Percentiles rank a stretch among this genome's conserved stretches.
These are phyloP conservation scores for Talaromyces pinophilus DNA, from an alignment of 2,329 filamentous ascomycete genomes.

Conservation along the genomic window DNA sequence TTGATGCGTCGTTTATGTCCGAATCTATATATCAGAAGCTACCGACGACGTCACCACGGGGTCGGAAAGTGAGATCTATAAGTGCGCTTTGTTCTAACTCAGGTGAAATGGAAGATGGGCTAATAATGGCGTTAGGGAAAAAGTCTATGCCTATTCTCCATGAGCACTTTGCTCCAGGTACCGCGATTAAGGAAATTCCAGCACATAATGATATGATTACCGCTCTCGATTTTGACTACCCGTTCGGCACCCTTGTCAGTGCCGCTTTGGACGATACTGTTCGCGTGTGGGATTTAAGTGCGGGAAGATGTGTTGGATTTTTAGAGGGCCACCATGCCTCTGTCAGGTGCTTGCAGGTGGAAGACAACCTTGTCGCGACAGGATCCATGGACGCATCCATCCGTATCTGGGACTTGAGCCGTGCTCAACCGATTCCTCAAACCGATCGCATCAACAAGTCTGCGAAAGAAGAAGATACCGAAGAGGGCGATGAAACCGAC, in stretches of 20 bases:
- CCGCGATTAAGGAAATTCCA: conserved; percentile 81
- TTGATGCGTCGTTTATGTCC: conserved; percentile 80
- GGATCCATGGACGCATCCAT: conserved; percentile 95
- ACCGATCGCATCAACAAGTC: conserved; percentile 54
- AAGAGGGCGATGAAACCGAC: conserved; percentile 49
- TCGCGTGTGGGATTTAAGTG: conserved; percentile 93
- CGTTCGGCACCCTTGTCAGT: conserved; percentile 92
- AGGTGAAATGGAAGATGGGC: neutral
- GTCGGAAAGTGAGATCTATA: conserved; percentile 50
- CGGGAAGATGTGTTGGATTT: conserved; percentile 85
- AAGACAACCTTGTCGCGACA: conserved; percentile 93
- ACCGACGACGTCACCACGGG: conserved; percentile 64
- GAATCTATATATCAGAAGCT: conserved; percentile 96
- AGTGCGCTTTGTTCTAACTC: conserved; percentile 32
- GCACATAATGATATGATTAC: conserved; percentile 88
- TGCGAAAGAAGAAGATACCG: conserved; percentile 50
- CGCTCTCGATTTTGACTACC: conserved; percentile 92
- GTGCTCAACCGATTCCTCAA: conserved; percentile 75
- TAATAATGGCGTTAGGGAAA: conserved; percentile 50
- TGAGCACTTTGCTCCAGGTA: conserved; percentile 90
- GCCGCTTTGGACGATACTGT: conserved; percentile 91
- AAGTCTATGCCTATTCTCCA: conserved; percentile 89
- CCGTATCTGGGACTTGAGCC: conserved; percentile 89
- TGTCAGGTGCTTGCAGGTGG: conserved; percentile 86
- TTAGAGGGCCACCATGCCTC: conserved; percentile 94